phyloP scores from a whole-genome alignment of 1,284 basidiomycete genomes.

The Coniferiporia weirii region DNA sequence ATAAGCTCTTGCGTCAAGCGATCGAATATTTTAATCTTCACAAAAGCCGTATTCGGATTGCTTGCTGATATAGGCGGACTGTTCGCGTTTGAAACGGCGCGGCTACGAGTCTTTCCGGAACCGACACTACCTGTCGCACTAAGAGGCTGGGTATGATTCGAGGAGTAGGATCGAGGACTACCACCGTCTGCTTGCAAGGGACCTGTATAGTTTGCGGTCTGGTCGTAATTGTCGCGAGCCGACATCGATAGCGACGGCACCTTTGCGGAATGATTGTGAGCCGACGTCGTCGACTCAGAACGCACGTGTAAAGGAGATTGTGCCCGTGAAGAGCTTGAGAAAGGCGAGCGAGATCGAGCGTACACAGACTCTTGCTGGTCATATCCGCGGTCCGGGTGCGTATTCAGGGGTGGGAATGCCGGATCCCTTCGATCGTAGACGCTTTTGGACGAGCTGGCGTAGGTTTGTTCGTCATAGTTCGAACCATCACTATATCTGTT shows the following conservation, averaged over 20 bases:
- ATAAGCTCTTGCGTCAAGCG: constrained; percentile 89
- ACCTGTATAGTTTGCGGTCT: not conserved
- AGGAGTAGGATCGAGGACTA: constrained; percentile 14
- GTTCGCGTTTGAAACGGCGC: constrained; percentile 45
- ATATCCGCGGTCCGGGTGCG: not conserved
- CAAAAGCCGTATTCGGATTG: constrained; percentile 77
- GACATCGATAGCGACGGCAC: constrained; percentile 8
- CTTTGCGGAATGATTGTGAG: constrained; percentile 1
- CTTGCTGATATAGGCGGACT: constrained; percentile 69
- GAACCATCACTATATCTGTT: constrained; percentile 47
- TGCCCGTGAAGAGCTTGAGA: constrained; percentile 9
- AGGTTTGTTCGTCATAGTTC: constrained; percentile 56
- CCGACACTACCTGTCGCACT: constrained; percentile 12
- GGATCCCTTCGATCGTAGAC: not conserved
- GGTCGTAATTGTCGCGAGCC: constrained; percentile 8
- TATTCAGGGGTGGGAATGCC: not conserved
- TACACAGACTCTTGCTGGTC: constrained; percentile 6
- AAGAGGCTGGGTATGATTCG: constrained; percentile 32
- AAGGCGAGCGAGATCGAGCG: constrained; percentile 9
- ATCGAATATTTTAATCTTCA: constrained; percentile 98
- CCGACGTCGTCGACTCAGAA: constrained; percentile 5
- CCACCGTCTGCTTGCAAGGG: constrained; percentile 1
- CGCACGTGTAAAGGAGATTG: constrained; percentile 7
- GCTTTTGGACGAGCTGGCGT: constrained; percentile 19
- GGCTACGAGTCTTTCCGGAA: constrained; percentile 7